Percentiles rank a stretch among this genome's conserved stretches.
These are phyloP conservation scores for Claviceps sp. DNA, from an alignment of 2,329 filamentous ascomycete genomes.

Conservation along the genomic window DNA sequence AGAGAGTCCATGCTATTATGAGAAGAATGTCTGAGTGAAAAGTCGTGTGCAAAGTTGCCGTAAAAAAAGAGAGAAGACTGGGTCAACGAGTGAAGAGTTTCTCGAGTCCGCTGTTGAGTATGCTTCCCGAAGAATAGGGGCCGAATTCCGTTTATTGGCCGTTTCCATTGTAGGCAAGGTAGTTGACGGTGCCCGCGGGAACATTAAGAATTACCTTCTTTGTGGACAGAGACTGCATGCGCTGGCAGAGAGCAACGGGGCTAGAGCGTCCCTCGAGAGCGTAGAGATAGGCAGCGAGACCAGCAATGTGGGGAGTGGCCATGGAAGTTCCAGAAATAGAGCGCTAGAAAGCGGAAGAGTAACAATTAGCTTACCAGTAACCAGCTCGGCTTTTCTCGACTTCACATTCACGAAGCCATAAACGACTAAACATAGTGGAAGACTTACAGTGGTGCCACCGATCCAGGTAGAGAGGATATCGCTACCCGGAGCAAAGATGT, in stretches of 20 bases:
- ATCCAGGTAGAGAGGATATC: constrained; percentile 35
- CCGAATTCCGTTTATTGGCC: neutral
- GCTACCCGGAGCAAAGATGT: constrained; percentile 38
- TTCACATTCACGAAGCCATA: neutral
- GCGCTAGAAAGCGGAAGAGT: constrained; percentile 4
- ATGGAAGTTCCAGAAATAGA: constrained; percentile 33
- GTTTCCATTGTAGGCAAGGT: constrained; percentile 14
- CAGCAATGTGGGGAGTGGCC: constrained; percentile 29
- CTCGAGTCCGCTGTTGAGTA: too few relatives aligned
- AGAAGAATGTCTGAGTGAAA: too few relatives aligned
- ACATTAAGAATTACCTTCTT: constrained; percentile 13
- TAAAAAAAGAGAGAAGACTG: too few relatives aligned
- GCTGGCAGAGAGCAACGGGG: constrained; percentile 9
- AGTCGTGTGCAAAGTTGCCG: too few relatives aligned
- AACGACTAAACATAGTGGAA: too few relatives aligned
- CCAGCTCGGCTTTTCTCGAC: neutral
- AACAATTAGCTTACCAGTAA: neutral
- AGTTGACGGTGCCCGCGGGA: constrained; percentile 12
- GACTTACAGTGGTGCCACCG: constrained; percentile 19
- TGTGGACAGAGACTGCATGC: constrained; percentile 3
- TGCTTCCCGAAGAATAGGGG: too few relatives aligned
- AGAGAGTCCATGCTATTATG: too few relatives aligned
- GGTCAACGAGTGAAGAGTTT: too few relatives aligned
- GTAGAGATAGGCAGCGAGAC: constrained; percentile 31
- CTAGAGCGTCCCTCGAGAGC: constrained; percentile 20